Evolutionary conservation across 2,329 filamentous ascomycete genomes (phyloP), one percentile per base, ranked within the genome.

Genomic region (Gyromitra esculenta): DNA sequence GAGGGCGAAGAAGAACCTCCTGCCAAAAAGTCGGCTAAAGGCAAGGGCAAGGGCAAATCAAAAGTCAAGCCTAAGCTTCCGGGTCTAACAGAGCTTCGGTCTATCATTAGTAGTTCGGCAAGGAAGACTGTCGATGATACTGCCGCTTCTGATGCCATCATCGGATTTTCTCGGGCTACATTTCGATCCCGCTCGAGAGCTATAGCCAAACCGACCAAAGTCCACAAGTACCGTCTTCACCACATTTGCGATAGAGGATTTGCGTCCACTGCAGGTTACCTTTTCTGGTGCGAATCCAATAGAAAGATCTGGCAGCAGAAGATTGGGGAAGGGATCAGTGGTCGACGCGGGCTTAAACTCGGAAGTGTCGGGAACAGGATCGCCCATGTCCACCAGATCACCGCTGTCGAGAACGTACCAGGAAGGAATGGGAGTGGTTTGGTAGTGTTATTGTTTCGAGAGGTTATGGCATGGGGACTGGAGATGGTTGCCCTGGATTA

Each of bases 241-340:
- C 75, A 78, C 54, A 77, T 78, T 25, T 75, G 69, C 39, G 75
- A 78, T 37, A 70, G 71, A 65, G 75, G 69, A 6, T 78, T 78
- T 57, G 65, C 75, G 9, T 77, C 77, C n/a, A 78, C 77, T 3
- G 75, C 77, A 13, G 56, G 63, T 25, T 68, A 77, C 45, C 77
- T 78, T 60, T 78, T 78, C 62, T 78, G 77, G 77, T 77, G 74
- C 54, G 77, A 78, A 48, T 78, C 77, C 37, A 78, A 77, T 11
- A 64, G 75, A 54, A 78, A 77, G 41, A 77, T 78, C 13, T 78
- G 77, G 77, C 74, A 77, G 48, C 77, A 78, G 39, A 78, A 70
- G 64, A 78, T 78, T 67, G 77, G 77, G 13, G 77, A 78, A 72
- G 77, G 77, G 35, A 77, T 78, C 37, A 68, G 77, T 65, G 77